Evolutionary conservation across 306 rosid species (phyloP), one percentile per base, ranked within the genome.

Genomic region (Elaeagnus macrophylla): DNA sequence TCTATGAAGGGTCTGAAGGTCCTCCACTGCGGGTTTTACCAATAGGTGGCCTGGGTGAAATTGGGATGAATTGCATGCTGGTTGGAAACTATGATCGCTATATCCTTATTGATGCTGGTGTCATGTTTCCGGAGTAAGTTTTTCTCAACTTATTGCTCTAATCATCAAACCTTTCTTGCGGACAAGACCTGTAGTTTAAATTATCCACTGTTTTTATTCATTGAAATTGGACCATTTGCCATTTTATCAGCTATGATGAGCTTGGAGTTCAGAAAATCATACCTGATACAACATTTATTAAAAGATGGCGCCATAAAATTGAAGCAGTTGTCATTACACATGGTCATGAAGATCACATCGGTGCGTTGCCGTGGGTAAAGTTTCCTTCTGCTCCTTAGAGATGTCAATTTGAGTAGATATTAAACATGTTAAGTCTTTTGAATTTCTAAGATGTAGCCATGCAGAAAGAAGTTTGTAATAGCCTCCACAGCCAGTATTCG

Each of bases 291-390:
- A 82, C 99, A 42, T 91, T 91, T 76, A 87, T 91, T 70, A 84
- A 75, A 75, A 84, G 79, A 80, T 91, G 96, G 99, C 82, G 79
- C 58, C 96, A 91, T 74, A 91, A 91, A 77, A 91, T 91, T 61
- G 99, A 91, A 67, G 99, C 99, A 8, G 75, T 91, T 62, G 73
- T 91, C 56, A 87, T 91, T 60, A 91, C 99, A 12, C 99, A 91
- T 57, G 99, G 99, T 47, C 99, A 91, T 39, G 99, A 91, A 78
- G 99, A 87, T 72, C 99, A 91, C 82, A 91, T 87, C 17, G 99
- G 96, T 80, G 99, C 99, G 69, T 82, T 91, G 93, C 99, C 99
- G 57, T 91, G 99, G 99, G 99, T 91, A 87, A 76, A 74, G 77
- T 60, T 74, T 76, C 83, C 56, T 78, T 65, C 77, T 68, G 67